Percentiles rank a stretch among this genome's conserved stretches.
Conservation (phyloP, 352 stramenopile species). For the Phytophthora europaea region DNA sequence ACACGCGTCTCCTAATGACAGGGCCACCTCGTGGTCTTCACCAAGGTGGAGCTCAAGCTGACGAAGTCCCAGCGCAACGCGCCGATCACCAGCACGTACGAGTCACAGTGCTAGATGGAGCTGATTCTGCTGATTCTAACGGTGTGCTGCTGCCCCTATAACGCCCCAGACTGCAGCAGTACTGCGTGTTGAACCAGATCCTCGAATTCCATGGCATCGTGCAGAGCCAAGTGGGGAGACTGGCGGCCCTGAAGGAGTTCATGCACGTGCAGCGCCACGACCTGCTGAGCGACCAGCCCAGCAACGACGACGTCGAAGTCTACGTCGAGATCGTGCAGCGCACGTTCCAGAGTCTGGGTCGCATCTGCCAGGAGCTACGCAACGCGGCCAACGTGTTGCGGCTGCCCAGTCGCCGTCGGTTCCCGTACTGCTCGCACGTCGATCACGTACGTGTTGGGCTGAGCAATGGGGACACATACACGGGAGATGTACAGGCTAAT, state of each 20-base stretch:
- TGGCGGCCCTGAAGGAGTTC: constrained; percentile 64
- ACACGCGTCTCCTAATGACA: constrained; percentile 32
- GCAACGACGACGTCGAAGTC: constrained; percentile 61
- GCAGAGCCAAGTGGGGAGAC: constrained; percentile 61
- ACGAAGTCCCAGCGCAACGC: constrained; percentile 64
- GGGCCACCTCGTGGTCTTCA: constrained; percentile 81
- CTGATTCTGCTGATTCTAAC: constrained; percentile 12
- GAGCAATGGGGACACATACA: not conserved
- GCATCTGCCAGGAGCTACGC: constrained; percentile 74
- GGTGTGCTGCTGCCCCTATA: constrained; percentile 1
- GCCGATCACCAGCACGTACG: constrained; percentile 62
- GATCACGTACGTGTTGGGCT: constrained; percentile 68
- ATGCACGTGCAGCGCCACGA: constrained; percentile 54
- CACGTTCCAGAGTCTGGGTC: constrained; percentile 59
- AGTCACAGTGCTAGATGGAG: constrained; percentile 3
- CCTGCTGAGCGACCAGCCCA: constrained; percentile 45
- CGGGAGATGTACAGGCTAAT: constrained; percentile 1
- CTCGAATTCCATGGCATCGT: constrained; percentile 83
- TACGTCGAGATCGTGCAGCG: constrained; percentile 63
- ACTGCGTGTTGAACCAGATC: constrained; percentile 88
- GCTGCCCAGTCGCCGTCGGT: constrained; percentile 77
- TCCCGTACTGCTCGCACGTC: constrained; percentile 83
- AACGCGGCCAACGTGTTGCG: constrained; percentile 78
- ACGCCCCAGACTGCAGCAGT: constrained; percentile 71
- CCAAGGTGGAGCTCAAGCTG: constrained; percentile 78